Evolutionary conservation across 306 rosid species (phyloP).

Genomic region (Pyrus bretschneideri): DNA sequence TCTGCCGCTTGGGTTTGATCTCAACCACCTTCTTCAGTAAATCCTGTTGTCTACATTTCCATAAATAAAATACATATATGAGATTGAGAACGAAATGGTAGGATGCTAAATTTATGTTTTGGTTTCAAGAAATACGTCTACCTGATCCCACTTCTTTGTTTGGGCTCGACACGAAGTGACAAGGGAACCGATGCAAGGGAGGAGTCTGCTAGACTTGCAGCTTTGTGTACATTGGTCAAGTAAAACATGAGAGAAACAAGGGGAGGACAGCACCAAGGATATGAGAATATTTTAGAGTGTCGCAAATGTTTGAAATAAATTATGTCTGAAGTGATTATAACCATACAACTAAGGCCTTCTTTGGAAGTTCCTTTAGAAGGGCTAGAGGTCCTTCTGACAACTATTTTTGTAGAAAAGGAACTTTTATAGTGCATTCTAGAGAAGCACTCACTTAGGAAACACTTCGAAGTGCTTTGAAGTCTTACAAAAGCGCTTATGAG

Average conservation of each 20-base stretch:
- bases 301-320: not conserved
- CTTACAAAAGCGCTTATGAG: not conserved
- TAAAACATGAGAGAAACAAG: conserved; percentile 21
- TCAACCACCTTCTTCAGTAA: conserved; percentile 77
- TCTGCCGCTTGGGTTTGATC: conserved; percentile 81
- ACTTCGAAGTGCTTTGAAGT: not conserved
- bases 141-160: conserved; percentile 93
- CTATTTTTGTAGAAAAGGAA: not conserved
- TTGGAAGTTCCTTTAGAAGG: not conserved
- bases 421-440: not conserved
- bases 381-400: not conserved
- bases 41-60: conserved; percentile 73
- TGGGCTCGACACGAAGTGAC: conserved; percentile 90
- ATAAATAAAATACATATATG: not conserved
- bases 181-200: conserved; percentile 76
- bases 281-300: not conserved
- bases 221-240: conserved; percentile 66
- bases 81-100: not conserved
- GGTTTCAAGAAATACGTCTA: conserved; percentile 17
- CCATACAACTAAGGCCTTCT: not conserved
- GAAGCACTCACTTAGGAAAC: not conserved
- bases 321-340: not conserved
- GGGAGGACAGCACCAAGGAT: not conserved
- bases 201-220: conserved; percentile 88
- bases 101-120: not conserved